Evolutionary conservation across 257 asterid genomes (phyloP).

Genomic region (Rhazya stricta): DNA sequence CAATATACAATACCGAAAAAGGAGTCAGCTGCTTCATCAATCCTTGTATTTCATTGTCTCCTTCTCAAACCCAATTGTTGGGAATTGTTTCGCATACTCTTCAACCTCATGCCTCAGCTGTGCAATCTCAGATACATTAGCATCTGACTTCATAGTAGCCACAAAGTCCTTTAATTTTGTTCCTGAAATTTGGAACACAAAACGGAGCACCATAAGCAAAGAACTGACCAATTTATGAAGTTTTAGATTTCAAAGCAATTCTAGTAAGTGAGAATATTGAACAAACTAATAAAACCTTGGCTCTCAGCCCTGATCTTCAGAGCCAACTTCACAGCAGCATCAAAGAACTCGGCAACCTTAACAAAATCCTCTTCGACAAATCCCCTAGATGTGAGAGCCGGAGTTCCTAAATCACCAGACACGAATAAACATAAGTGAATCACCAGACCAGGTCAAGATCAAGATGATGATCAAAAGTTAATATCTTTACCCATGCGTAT

Average conservation of each 20-base stretch:
- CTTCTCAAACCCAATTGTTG: constrained; percentile 85
- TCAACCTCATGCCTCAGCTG: constrained; percentile 62
- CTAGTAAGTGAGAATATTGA: background rate
- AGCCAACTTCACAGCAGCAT: constrained; percentile 81
- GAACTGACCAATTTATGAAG: constrained; percentile 8
- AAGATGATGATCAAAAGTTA: constrained; percentile 6
- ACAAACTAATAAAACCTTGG: constrained; percentile 39
- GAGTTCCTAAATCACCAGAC: constrained; percentile 55
- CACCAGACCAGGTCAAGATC: background rate
- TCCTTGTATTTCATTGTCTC: constrained; percentile 77
- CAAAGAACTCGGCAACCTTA: constrained; percentile 85
- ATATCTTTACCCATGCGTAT: constrained; percentile 78
- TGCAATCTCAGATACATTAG: constrained; percentile 45
- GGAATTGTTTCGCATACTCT: constrained; percentile 84
- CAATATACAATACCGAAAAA: background rate
- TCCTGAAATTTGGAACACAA: constrained; percentile 41
- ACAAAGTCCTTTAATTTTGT: constrained; percentile 89
- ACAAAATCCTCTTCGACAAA: constrained; percentile 73
- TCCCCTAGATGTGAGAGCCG: constrained; percentile 94
- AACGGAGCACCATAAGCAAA: constrained; percentile 14
- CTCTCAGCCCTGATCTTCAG: constrained; percentile 77
- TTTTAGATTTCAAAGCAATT: constrained; percentile 3
- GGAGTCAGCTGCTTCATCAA: constrained; percentile 28
- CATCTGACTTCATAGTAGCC: constrained; percentile 59
- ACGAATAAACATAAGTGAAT: constrained; percentile 4